Conservation (phyloP, 2,329 filamentous ascomycete genomes). For the Ramularia endophylla region DNA sequence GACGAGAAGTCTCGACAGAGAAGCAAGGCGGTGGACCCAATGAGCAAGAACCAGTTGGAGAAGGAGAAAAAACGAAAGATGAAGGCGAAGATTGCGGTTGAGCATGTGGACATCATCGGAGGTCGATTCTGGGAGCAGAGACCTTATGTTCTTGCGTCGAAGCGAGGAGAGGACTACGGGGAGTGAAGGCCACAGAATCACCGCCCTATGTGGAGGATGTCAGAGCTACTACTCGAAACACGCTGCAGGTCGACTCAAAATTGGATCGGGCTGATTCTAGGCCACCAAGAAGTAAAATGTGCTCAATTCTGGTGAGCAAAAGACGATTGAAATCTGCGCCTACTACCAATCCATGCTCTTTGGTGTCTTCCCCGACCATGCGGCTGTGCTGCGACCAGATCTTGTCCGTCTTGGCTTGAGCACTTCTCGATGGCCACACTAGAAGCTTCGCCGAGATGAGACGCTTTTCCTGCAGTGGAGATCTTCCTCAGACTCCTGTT, state of each 20-base stretch:
- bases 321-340: too few relatives aligned
- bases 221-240: too few relatives aligned
- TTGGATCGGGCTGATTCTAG: background rate
- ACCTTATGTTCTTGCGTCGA: slow-evolving; percentile 58
- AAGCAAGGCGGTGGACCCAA: slow-evolving; percentile 7
- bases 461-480: too few relatives aligned
- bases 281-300: too few relatives aligned
- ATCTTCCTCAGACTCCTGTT: too few relatives aligned
- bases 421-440: too few relatives aligned
- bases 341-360: too few relatives aligned
- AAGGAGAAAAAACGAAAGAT: slow-evolving; percentile 73
- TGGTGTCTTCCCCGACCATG: too few relatives aligned
- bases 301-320: too few relatives aligned
- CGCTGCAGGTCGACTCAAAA: background rate
- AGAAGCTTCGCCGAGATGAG: too few relatives aligned
- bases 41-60: slow-evolving; percentile 66
- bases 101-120: slow-evolving; percentile 90
- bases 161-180: slow-evolving; percentile 4
- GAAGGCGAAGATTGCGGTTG: slow-evolving; percentile 74
- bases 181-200: background rate
- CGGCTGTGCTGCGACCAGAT: too few relatives aligned
- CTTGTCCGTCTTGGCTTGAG: too few relatives aligned
- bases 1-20: background rate
- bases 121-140: slow-evolving; percentile 88
- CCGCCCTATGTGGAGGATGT: background rate